Evolutionary conservation across 305 asterid genomes (phyloP).

Genomic region (Solanum hybrid): DNA sequence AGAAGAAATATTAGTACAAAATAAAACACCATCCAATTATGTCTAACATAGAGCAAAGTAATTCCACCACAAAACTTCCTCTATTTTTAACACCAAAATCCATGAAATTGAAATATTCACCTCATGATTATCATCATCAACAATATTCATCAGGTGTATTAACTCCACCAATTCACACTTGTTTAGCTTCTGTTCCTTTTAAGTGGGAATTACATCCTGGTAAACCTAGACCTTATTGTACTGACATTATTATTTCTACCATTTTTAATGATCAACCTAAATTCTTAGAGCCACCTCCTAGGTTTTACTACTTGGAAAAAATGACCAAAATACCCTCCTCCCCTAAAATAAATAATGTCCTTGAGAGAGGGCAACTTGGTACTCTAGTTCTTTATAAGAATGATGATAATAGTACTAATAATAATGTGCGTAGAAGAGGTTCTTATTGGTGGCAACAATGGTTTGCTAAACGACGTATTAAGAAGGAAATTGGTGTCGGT

Average conservation of each 20-base stretch:
- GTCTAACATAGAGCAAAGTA: not conserved
- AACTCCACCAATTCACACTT: slow-evolving; percentile 22
- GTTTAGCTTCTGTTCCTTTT: slow-evolving; percentile 35
- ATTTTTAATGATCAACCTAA: slow-evolving; percentile 6
- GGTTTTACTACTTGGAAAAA: slow-evolving; percentile 13
- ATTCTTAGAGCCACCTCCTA: slow-evolving; percentile 31
- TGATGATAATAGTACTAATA: slow-evolving; percentile 4
- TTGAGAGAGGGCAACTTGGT: slow-evolving; percentile 19
- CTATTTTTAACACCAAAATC: slow-evolving; percentile 4
- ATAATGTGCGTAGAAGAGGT: not conserved
- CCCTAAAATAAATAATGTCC: slow-evolving; percentile 28
- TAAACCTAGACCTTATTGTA: slow-evolving; percentile 29
- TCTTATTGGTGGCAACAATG: slow-evolving; percentile 19
- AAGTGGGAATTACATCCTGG: slow-evolving; percentile 43
- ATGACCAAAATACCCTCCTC: slow-evolving; percentile 30
- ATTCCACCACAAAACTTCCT: slow-evolving; percentile 19
- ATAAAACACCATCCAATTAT: not conserved
- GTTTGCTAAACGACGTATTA: slow-evolving; percentile 9
- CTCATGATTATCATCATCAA: not conserved
- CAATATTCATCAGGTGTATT: slow-evolving; percentile 22
- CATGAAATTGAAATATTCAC: slow-evolving; percentile 7
- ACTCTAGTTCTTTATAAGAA: slow-evolving; percentile 6
- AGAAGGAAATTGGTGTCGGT: not conserved
- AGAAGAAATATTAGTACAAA: too few species aligned
- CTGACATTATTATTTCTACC: slow-evolving; percentile 16